phyloP scores from a whole-genome alignment of 2,329 filamentous ascomycete species.

The Fusarium coicis region DNA sequence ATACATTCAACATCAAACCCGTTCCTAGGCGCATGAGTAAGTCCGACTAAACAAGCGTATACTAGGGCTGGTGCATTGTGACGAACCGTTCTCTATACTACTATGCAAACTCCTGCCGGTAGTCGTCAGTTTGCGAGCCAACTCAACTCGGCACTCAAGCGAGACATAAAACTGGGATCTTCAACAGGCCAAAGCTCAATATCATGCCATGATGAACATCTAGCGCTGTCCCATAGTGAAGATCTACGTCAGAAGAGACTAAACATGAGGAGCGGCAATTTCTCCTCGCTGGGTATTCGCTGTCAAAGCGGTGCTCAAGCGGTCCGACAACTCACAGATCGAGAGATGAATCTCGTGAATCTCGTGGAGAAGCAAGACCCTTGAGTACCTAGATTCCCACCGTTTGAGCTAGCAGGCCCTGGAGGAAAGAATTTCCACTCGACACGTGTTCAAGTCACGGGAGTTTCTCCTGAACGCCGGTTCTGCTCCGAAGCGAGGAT shows the following conservation, averaged over 20 bases:
- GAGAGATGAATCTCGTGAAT: conserved; percentile 35
- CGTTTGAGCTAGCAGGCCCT: conserved; percentile 1
- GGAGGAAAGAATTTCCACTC: conserved; percentile 8
- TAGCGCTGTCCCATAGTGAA: conserved; percentile 13
- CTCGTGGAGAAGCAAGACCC: conserved; percentile 25
- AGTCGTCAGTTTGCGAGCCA: conserved; percentile 17
- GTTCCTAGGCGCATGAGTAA: conserved; percentile 23
- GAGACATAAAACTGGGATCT: conserved; percentile 26
- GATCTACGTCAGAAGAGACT: conserved; percentile 15
- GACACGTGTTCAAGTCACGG: conserved; percentile 38
- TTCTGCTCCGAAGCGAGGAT: conserved; percentile 31
- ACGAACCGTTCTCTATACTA: conserved; percentile 14
- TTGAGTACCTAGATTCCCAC: neutral
- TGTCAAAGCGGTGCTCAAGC: conserved; percentile 27
- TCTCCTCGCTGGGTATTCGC: conserved; percentile 22
- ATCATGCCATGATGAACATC: conserved; percentile 34
- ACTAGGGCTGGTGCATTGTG: conserved; percentile 18
- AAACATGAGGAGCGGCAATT: conserved; percentile 21
- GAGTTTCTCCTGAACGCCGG: conserved; percentile 12
- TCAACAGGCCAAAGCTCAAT: conserved; percentile 23
- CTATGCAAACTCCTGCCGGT: conserved; percentile 27
- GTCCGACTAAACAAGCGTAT: conserved; percentile 13
- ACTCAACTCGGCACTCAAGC: conserved; percentile 23
- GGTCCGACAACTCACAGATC: conserved; percentile 36
- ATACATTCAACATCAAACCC: conserved; percentile 6